phyloP scores from a whole-genome alignment of 495 filamentous ascomycete genomes.

The Penicillium flavigenum region DNA sequence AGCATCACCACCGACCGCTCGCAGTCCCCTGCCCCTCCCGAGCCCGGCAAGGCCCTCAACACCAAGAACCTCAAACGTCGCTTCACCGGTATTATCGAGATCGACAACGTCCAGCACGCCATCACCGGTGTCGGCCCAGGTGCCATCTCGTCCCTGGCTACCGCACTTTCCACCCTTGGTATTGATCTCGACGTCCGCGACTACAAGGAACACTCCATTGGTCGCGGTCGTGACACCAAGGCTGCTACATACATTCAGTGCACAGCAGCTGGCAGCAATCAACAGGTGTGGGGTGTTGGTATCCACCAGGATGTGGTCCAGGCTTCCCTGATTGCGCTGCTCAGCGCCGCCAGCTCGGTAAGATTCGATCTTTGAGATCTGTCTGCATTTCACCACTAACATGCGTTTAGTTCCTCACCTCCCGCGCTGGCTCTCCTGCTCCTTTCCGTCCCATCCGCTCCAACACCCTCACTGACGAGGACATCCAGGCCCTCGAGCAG shows the following conservation, averaged over 20 bases:
- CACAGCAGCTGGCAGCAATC: conserved; percentile 62
- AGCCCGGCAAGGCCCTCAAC: conserved; percentile 65
- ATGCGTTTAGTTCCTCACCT: conserved; percentile 44
- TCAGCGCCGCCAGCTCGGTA: conserved; percentile 87
- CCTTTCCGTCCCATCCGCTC: conserved; percentile 50
- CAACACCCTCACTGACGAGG: conserved; percentile 46
- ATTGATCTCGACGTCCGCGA: conserved; percentile 90
- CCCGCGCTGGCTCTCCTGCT: conserved; percentile 45
- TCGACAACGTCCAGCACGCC: conserved; percentile 75
- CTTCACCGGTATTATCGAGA: conserved; percentile 84
- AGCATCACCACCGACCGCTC: conserved; percentile 85
- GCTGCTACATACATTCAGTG: conserved; percentile 95
- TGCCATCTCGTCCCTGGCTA: conserved; percentile 82
- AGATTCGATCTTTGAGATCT: conserved; percentile 36
- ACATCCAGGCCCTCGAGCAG: conserved; percentile 46
- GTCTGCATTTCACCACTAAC: conserved; percentile 16
- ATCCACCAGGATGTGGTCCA: conserved; percentile 95
- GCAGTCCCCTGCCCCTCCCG: conserved; percentile 67
- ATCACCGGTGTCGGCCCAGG: conserved; percentile 84
- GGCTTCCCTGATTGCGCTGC: conserved; percentile 82
- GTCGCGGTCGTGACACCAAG: conserved; percentile 74
- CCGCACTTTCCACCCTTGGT: conserved; percentile 76
- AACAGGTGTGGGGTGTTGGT: conserved; percentile 89
- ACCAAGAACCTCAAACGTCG: conserved; percentile 75
- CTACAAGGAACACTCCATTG: conserved; percentile 96